Percentiles rank a stretch among this genome's conserved stretches.
These are phyloP conservation scores for Ambrosia trifida DNA, from an alignment of 129 eudicot genomes.

Conservation along the genomic window DNA sequence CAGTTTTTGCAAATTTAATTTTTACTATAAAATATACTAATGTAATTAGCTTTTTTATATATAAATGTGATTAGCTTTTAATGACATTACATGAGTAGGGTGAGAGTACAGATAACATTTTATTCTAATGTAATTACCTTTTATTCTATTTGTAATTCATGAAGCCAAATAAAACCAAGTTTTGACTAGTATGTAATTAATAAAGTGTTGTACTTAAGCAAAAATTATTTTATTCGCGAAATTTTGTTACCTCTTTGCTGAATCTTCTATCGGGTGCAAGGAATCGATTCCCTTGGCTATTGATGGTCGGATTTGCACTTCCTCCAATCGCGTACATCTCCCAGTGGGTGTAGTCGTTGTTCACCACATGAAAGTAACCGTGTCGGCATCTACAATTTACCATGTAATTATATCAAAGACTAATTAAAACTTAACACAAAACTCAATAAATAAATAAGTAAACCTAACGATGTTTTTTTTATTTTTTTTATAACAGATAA, in stretches of 20 bases:
- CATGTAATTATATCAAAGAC: neutral
- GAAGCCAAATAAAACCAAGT: neutral
- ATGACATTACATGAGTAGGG: neutral
- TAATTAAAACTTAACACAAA: neutral
- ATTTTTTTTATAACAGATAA: neutral
- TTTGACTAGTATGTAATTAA: neutral
- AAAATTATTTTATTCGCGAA: constrained; percentile 5
- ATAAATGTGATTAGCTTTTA: no score
- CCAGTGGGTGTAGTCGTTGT: constrained; percentile 92
- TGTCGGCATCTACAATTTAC: constrained; percentile 62
- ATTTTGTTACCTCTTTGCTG: constrained; percentile 65
- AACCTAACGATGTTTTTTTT: neutral
- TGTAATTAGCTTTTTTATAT: no score
- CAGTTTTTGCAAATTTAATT: neutral
- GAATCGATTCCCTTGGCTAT: constrained; percentile 88
- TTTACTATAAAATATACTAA: no score
- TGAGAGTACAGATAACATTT: neutral
- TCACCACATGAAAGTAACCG: constrained; percentile 88
- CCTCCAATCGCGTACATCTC: constrained; percentile 97
- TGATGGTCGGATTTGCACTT: constrained; percentile 81
- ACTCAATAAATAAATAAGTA: no score
- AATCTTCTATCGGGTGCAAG: constrained; percentile 67
- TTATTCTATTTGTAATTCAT: no score
- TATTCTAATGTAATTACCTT: neutral
- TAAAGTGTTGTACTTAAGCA: neutral